These are phyloP conservation scores for Saksenaea vasiformis DNA, from an alignment of 371 early-diverging fungal genomes.

Conservation along the genomic window DNA sequence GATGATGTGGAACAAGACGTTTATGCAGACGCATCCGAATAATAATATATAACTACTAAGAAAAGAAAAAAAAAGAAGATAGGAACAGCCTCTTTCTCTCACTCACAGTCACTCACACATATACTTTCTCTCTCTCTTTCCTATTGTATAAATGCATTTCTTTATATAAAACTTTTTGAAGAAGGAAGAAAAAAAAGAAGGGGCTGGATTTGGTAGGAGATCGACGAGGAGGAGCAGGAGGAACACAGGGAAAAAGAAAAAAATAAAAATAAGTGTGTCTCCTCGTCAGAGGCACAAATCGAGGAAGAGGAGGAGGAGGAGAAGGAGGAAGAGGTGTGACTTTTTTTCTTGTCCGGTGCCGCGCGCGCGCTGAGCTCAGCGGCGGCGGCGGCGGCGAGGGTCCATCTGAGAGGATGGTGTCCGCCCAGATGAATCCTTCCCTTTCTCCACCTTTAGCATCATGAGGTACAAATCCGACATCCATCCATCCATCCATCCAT, in stretches of 20 bases:
- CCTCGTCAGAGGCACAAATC: not conserved
- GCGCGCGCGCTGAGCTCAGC: too few relatives aligned
- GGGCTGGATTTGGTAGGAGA: not conserved
- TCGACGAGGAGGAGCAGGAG: too few relatives aligned
- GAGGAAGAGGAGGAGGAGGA: too few relatives aligned
- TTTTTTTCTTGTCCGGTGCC: too few relatives aligned
- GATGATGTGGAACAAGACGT: too few relatives aligned
- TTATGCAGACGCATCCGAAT: too few relatives aligned
- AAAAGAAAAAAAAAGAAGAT: too few relatives aligned
- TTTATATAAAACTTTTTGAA: not conserved
- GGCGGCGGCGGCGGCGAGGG: too few relatives aligned
- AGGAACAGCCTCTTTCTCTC: not conserved
- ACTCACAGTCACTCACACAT: not conserved
- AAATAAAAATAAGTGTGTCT: too few relatives aligned
- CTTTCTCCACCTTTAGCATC: slow-evolving; percentile 6
- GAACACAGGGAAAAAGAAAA: too few relatives aligned
- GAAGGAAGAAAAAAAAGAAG: slow-evolving; percentile 2
- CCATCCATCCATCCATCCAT: slow-evolving; percentile 24
- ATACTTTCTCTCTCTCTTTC: not conserved
- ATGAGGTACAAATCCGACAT: slow-evolving; percentile 27
- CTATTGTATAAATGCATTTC: slow-evolving; percentile 6
- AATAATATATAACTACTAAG: too few relatives aligned
- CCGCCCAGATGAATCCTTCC: not conserved
- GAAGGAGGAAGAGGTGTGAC: too few relatives aligned
- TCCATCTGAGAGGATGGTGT: not conserved